Evolutionary conservation across 305 asterid genomes (phyloP).

Genomic region (Ajuga reptans): DNA sequence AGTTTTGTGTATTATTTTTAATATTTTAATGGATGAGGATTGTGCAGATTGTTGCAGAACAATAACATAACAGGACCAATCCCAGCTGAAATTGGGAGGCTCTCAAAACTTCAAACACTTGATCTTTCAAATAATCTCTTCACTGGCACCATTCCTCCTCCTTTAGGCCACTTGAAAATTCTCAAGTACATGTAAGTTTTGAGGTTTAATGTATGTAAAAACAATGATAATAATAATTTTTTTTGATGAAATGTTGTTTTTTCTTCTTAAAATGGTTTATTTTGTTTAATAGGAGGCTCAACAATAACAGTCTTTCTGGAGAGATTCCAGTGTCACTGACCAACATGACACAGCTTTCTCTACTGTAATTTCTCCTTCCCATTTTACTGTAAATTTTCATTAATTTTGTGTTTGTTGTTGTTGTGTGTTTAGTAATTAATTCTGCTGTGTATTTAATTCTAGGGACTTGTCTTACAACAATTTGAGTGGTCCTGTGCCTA

Average conservation of each 20-base stretch:
- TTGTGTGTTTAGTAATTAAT: too few relatives aligned
- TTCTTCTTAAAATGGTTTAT: background rate
- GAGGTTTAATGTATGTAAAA: background rate
- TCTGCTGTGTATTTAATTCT: too few relatives aligned
- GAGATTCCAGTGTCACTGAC: constrained; percentile 64
- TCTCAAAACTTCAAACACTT: constrained; percentile 68
- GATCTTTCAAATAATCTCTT: constrained; percentile 73
- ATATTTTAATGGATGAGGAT: constrained; percentile 4
- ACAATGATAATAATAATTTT: background rate
- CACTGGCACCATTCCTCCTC: constrained; percentile 59
- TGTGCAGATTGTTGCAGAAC: constrained; percentile 70
- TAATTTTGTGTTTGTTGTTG: constrained; percentile 8
- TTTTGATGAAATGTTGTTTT: background rate
- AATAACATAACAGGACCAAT: constrained; percentile 71
- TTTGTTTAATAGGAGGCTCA: constrained; percentile 60
- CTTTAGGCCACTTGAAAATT: constrained; percentile 47
- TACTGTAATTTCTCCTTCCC: constrained; percentile 46
- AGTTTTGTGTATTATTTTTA: background rate
- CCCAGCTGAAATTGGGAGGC: constrained; percentile 65
- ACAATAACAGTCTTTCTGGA: constrained; percentile 71
- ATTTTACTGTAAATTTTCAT: background rate
- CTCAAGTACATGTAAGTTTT: constrained; percentile 69
- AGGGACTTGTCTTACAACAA: constrained; percentile 95
- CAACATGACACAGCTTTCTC: constrained; percentile 68
- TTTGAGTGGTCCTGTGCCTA: constrained; percentile 80